Evolutionary conservation across 2,329 filamentous ascomycete genomes (phyloP).

Genomic region (Penicillium sp.): DNA sequence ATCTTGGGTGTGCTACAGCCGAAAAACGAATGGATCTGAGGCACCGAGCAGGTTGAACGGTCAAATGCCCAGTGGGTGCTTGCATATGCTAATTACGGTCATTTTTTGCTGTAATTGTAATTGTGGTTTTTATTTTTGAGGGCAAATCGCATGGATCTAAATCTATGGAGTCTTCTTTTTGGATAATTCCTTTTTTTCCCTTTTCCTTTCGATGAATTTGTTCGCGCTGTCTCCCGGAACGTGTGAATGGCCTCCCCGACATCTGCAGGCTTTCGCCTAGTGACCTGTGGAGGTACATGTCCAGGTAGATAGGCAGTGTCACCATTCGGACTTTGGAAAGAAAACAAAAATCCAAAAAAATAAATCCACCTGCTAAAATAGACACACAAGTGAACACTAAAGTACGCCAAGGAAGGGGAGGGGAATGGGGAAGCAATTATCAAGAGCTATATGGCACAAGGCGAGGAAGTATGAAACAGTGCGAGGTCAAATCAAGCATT

Average conservation of each 20-base stretch:
- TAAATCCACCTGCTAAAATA: constrained; percentile 33
- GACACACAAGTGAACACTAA: neutral
- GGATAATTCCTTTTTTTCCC: neutral
- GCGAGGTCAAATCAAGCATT: constrained; percentile 30
- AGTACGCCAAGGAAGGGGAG: neutral
- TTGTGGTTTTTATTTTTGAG: neutral
- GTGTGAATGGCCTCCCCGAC: constrained; percentile 10
- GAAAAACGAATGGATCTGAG: constrained; percentile 6
- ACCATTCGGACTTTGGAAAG: constrained; percentile 12
- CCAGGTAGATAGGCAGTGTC: constrained; percentile 8
- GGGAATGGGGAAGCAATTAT: too few relatives aligned
- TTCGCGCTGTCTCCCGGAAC: constrained; percentile 15
- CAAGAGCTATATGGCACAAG: neutral
- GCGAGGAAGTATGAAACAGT: neutral
- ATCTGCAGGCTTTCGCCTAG: constrained; percentile 13
- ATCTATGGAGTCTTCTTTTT: too few relatives aligned
- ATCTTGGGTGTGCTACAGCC: constrained; percentile 22
- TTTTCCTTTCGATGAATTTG: neutral
- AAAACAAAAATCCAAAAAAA: constrained; percentile 10
- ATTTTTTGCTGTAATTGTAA: neutral
- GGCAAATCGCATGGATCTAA: too few relatives aligned
- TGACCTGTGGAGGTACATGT: neutral
- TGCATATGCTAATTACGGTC: constrained; percentile 23
- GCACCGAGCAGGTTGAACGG: neutral
- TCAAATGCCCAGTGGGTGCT: constrained; percentile 18